Conservation (phyloP, 208 protist genomes). For the Acanthamoeba lugdunensis region DNA sequence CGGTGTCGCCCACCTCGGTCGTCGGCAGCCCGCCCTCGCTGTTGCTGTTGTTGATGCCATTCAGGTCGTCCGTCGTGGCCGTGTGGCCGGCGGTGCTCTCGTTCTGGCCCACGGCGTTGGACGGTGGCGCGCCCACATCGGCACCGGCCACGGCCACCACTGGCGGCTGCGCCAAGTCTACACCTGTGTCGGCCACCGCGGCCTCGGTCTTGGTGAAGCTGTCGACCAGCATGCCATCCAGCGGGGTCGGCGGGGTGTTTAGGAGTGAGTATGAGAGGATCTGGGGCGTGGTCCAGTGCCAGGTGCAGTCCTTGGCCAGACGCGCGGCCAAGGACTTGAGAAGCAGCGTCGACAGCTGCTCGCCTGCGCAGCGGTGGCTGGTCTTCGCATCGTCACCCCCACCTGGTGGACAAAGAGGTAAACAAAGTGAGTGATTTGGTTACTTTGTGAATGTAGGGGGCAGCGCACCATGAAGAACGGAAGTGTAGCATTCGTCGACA, state of each 20-base stretch:
- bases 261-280: neutral
- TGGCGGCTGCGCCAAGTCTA: neutral
- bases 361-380: neutral
- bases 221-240: neutral
- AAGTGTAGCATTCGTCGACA: neutral
- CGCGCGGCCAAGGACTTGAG: neutral
- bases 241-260: neutral
- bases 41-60: slow-evolving; percentile 17
- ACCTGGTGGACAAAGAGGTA: neutral
- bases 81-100: neutral
- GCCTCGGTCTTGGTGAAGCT: neutral
- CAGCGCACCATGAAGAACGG: neutral
- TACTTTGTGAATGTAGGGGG: no score
- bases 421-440: no score
- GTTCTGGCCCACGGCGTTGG: neutral
- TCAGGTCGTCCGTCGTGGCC: neutral
- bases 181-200: neutral
- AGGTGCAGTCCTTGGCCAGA: neutral
- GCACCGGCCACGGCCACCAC: neutral
- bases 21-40: neutral
- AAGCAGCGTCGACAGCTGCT: neutral
- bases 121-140: neutral
- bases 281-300: slow-evolving; percentile 24
- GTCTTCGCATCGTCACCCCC: neutral
- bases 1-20: neutral